Evolutionary conservation across 1,284 basidiomycete genomes (phyloP).

Genomic region (Mycosarcoma maydis): DNA sequence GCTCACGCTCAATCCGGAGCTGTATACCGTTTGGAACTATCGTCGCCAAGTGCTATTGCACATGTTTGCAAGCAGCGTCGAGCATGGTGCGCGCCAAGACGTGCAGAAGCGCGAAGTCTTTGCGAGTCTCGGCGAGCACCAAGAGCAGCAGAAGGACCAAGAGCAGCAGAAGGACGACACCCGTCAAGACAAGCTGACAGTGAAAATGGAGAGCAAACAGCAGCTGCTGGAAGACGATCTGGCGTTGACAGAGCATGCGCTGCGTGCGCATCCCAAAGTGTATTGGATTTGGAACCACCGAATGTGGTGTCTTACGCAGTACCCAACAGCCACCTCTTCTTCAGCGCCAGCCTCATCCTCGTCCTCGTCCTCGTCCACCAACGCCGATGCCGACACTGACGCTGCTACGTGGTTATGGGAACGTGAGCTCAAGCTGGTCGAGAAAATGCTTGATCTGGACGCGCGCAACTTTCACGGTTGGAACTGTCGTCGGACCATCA

Average conservation of each 20-base stretch:
- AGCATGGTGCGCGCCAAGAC: neutral
- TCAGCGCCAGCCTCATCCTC: neutral
- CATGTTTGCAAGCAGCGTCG: constrained; percentile 25
- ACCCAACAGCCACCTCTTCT: constrained; percentile 6
- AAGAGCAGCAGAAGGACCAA: no score
- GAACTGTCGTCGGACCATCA: constrained; percentile 61
- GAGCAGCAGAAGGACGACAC: no score
- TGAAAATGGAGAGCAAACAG: constrained; percentile 2
- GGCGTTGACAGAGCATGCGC: constrained; percentile 57
- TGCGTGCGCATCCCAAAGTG: constrained; percentile 64
- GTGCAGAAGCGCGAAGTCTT: constrained; percentile 42
- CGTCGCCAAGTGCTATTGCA: constrained; percentile 48
- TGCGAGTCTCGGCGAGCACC: constrained; percentile 14
- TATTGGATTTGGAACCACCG: constrained; percentile 67
- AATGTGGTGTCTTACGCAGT: constrained; percentile 60
- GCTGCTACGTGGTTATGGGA: constrained; percentile 48
- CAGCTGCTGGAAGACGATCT: constrained; percentile 54
- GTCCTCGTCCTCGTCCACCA: no score
- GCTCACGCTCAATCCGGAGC: constrained; percentile 62
- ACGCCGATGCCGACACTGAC: no score
- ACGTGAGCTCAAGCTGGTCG: constrained; percentile 57
- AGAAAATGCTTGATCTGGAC: constrained; percentile 64
- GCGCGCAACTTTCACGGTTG: constrained; percentile 64
- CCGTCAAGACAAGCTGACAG: neutral
- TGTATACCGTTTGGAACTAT: constrained; percentile 66